These are phyloP conservation scores for Ustulina deusta DNA, from an alignment of 2,329 filamentous ascomycete species.

Conservation along the genomic window DNA sequence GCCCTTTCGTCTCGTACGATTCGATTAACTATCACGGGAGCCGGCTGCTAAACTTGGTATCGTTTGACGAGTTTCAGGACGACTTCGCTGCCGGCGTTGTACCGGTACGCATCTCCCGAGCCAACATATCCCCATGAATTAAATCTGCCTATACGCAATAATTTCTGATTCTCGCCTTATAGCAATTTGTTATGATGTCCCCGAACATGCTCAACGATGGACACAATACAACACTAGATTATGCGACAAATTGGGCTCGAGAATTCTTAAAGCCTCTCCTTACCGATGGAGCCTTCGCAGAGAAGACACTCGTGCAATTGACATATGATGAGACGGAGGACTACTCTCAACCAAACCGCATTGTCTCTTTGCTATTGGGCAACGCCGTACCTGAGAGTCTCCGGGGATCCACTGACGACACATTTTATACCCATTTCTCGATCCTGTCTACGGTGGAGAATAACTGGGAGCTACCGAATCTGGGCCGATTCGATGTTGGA, in stretches of 20 bases:
- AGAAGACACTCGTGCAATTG: conserved; percentile 79
- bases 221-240: conserved; percentile 77
- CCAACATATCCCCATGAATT: not conserved
- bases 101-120: conserved; percentile 52
- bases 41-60: conserved; percentile 71
- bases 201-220: conserved; percentile 76
- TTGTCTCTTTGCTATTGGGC: conserved; percentile 78
- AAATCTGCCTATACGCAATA: not conserved
- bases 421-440: conserved; percentile 74
- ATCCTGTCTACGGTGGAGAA: conserved; percentile 67
- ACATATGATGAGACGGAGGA: conserved; percentile 84
- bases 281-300: conserved; percentile 74
- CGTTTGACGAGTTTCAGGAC: conserved; percentile 69
- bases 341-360: conserved; percentile 74
- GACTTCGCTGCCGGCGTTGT: conserved; percentile 67
- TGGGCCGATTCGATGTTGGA: conserved; percentile 51
- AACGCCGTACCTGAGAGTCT: conserved; percentile 74
- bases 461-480: conserved; percentile 73
- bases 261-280: conserved; percentile 77
- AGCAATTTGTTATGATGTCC: conserved; percentile 72
- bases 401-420: conserved; percentile 73
- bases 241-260: conserved; percentile 75
- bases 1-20: conserved; percentile 58
- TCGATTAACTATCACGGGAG: conserved; percentile 55
- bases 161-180: conserved; percentile 7